Percentiles rank a stretch among this genome's conserved stretches.
Conservation (phyloP, 352 stramenopile species). For the Aphanomyces stellatus region DNA sequence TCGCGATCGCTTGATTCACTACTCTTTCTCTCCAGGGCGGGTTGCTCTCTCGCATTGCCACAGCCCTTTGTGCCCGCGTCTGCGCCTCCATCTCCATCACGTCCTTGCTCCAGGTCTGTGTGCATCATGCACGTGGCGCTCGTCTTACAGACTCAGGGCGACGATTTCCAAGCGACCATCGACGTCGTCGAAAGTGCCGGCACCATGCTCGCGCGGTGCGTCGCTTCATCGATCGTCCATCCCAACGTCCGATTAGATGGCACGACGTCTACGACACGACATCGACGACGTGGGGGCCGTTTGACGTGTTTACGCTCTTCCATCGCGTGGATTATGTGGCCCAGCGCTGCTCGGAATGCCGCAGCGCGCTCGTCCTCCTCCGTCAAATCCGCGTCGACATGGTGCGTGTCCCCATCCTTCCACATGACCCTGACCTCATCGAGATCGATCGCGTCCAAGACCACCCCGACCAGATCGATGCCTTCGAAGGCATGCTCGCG, state of each 20-base stretch:
- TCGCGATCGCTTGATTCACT: background rate
- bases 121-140: background rate
- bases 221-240: background rate
- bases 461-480: background rate
- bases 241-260: background rate
- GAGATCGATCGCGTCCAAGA: slow-evolving; percentile 16
- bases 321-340: slow-evolving; percentile 10
- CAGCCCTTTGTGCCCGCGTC: slow-evolving; percentile 6
- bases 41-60: slow-evolving; percentile 4
- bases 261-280: slow-evolving; percentile 16
- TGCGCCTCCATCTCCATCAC: background rate
- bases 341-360: slow-evolving; percentile 15
- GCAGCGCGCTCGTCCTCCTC: slow-evolving; percentile 10
- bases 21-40: background rate
- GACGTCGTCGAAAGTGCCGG: slow-evolving; percentile 13
- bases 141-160: background rate
- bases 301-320: slow-evolving; percentile 10
- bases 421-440: background rate
- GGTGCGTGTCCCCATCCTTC: background rate
- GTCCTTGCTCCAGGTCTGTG: background rate
- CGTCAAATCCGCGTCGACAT: slow-evolving; percentile 5
- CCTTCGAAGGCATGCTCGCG: slow-evolving; percentile 8
- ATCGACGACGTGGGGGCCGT: slow-evolving; percentile 5
- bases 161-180: slow-evolving; percentile 16
- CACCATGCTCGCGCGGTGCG: slow-evolving; percentile 9